Evolutionary conservation across 192 early-diverging fungal species (phyloP).

Genomic region (Entrophospora sp.): DNA sequence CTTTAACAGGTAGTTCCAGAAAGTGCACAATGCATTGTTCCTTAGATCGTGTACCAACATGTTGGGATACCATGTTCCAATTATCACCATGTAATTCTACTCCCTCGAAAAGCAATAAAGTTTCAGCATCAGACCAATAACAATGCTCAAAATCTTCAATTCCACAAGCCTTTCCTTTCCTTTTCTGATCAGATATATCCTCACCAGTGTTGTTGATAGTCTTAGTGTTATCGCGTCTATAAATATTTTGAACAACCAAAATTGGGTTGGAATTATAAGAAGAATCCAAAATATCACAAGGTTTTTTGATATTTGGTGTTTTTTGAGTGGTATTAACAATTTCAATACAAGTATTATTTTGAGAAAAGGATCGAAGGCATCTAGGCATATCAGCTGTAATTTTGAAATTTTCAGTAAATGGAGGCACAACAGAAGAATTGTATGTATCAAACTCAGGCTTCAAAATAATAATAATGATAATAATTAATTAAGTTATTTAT

Average conservation of each 20-base stretch:
- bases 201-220: conserved; percentile 18
- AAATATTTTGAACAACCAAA: conserved; percentile 37
- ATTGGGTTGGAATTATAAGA: too few species aligned
- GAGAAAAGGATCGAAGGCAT: conserved; percentile 83
- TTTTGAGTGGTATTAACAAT: conserved; percentile 26
- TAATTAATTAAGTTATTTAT: background rate
- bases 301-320: conserved; percentile 25
- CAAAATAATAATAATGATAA: background rate
- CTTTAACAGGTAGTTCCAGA: conserved; percentile 82
- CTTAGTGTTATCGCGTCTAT: too few species aligned
- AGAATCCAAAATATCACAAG: too few species aligned
- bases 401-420: conserved; percentile 95
- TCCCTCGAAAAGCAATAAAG: conserved; percentile 78
- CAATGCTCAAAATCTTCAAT: conserved; percentile 44
- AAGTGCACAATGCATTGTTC: conserved; percentile 91
- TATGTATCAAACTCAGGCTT: conserved; percentile 86
- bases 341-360: conserved; percentile 27
- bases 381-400: conserved; percentile 84
- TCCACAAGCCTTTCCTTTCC: conserved; percentile 67
- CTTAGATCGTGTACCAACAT: conserved; percentile 81
- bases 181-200: conserved; percentile 76
- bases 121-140: conserved; percentile 84
- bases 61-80: conserved; percentile 85
- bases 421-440: conserved; percentile 83
- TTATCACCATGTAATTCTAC: conserved; percentile 91